Base-by-base conservation (phyloP, 768 basidiomycete genomes). In the Termitomyces heimii region DNA sequence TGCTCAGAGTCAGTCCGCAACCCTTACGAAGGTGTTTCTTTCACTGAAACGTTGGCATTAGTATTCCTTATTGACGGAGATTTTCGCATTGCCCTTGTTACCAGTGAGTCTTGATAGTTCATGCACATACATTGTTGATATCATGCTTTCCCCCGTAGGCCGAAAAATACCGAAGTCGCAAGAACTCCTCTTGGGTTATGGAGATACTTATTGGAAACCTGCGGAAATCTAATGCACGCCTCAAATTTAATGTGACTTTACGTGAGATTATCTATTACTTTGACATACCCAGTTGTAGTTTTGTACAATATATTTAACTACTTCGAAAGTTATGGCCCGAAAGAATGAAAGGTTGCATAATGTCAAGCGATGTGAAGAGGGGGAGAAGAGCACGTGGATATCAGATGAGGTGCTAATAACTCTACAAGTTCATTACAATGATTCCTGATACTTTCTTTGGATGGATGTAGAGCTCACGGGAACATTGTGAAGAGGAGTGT, bases 401-500 rank as follows among this genome's bases (percentile, higher is more conserved):
- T 16, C 20, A 29, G 49, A 26, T 31, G 6, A 42, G 34, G 22
- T n/a, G 9, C 5, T 45, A 37, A 50, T 34, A 55, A 54, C 32
- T 55, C 31, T 62, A 57, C 58, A 59, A 60, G 35, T 32, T 46
- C 14, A 49, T 52, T 55, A 63, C 31, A 63, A 37, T 18, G 56
- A 60, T n/a, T 58, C 60, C 40, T 59, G 62, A 31, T 59, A 63
- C 24, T 65, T 65, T 32, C 62, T 40, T 3, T 60, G 50, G 4
- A 59, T 49, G 2, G 62, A 42, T 22, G 34, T 55, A 18, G 64
- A 61, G n/a, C 64, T 65, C 4, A 61, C 42, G 1, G 66, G 61
- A 3, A 64, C 62, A 35, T 66, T 56, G 24, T 68, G 58, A 12
- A 71, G 56, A 22, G 68, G 66, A 16, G 73, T 66, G 56, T 70